Conservation (phyloP, 2,329 filamentous ascomycete species). For the Elsinoe australis region DNA sequence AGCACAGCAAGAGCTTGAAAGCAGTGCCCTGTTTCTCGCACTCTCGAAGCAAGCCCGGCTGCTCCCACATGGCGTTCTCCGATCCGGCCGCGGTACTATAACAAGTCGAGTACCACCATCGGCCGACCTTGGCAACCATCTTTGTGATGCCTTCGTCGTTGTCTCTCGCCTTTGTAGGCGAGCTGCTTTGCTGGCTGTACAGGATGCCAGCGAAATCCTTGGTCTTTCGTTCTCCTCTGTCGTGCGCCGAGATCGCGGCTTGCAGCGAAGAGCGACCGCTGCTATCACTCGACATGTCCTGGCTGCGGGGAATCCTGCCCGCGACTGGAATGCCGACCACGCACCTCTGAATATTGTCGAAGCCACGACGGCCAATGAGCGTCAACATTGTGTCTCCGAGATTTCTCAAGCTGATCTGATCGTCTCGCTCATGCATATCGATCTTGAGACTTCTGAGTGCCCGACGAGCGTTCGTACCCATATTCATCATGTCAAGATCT, state of each 20-base stretch:
- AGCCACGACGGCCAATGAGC: slow-evolving; percentile 60
- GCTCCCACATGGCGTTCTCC: slow-evolving; percentile 61
- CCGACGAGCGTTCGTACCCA: slow-evolving; percentile 64
- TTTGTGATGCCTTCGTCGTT: slow-evolving; percentile 80
- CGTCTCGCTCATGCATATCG: slow-evolving; percentile 54
- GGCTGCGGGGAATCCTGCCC: slow-evolving; percentile 37
- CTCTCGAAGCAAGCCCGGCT: slow-evolving; percentile 67
- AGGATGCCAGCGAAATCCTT: slow-evolving; percentile 15
- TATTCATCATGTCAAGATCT: slow-evolving; percentile 73
- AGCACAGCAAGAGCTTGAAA: slow-evolving; percentile 83
- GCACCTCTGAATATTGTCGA: slow-evolving; percentile 65
- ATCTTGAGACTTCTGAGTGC: slow-evolving; percentile 66
- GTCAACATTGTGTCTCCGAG: slow-evolving; percentile 52
- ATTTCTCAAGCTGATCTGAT: slow-evolving; percentile 52
- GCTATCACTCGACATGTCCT: slow-evolving; percentile 27
- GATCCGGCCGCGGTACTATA: slow-evolving; percentile 63
- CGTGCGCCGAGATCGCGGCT: slow-evolving; percentile 14
- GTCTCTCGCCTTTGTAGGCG: slow-evolving; percentile 22
- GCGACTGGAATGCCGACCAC: slow-evolving; percentile 69
- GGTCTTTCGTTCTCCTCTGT: slow-evolving; percentile 9
- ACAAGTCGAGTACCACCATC: slow-evolving; percentile 95
- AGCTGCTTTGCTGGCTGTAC: slow-evolving; percentile 16
- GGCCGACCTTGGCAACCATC: slow-evolving; percentile 82
- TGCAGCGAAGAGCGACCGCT: slow-evolving; percentile 20
- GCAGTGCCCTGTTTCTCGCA: slow-evolving; percentile 81